Evolutionary conservation across 257 asterid species (phyloP), one percentile per base, ranked within the genome.

Genomic region (Jacaranda copaia): DNA sequence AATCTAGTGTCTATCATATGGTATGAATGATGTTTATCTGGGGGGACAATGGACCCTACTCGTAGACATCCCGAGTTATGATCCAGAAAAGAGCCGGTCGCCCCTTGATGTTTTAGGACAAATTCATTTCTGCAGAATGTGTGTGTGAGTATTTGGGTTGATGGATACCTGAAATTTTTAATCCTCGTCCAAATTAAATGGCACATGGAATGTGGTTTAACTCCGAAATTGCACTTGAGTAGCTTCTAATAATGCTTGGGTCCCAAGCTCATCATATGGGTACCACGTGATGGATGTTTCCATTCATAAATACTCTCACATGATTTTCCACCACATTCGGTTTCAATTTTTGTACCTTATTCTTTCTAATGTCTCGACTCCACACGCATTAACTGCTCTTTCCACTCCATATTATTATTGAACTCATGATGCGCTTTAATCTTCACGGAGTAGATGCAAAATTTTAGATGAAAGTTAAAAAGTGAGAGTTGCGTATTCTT

Each of bases 231-330:
- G 10, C 20, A 35, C 8, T 15, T 14, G 12, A 43, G 8, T 60
- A 13, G 18, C n/a, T 11, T n/a, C 12, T 79, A 15, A 42, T 66
- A 38, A 64, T 70, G 32, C 63, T 55, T 5, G 51, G 67, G 80
- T 82, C 85, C 52, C 80, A 68, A 60, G 77, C 75, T 12, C 14
- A 42, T 5, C 86, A 71, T 83, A 59, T 75, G 86, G 72, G 69
- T 66, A 59, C 81, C 86, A 79, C 74, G 77, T 79, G 84, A 75
- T 79, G 3, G 70, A 60, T 10, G 68, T 63, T 63, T 71, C 62
- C 68, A 46, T 75, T 78, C 58, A 74, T 82, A n/a, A 68, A 14
- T 49, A 5, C 62, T 68, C 4, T 62, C 70, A 70, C 82, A 77
- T 77, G 77, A 68, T 64, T 58, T 72, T 59, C 73, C 76, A 66